phyloP scores from a whole-genome alignment of 768 basidiomycete species.

The Serendipita sp. region DNA sequence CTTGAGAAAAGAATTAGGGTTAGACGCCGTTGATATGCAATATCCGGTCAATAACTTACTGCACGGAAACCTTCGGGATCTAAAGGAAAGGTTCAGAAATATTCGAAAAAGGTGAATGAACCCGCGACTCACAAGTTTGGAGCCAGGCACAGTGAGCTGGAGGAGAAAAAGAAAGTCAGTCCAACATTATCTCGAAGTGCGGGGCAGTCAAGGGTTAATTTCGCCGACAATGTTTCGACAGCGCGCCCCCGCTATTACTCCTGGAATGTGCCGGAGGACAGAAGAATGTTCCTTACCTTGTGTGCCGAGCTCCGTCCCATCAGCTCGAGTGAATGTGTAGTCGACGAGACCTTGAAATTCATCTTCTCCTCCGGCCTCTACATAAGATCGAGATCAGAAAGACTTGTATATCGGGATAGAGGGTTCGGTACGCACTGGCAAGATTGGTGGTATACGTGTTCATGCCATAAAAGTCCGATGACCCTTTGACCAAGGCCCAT shows the following conservation, averaged over 20 bases:
- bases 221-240: not conserved
- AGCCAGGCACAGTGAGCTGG: constrained; percentile 48
- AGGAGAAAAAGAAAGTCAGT: not conserved
- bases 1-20: constrained; percentile 14
- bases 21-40: not conserved
- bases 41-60: constrained; percentile 19
- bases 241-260: not conserved
- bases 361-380: constrained; percentile 42
- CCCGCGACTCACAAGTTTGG: constrained; percentile 35
- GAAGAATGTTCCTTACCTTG: constrained; percentile 27
- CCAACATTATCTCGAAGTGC: not conserved
- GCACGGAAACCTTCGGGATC: constrained; percentile 53
- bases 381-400: not conserved
- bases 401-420: constrained; percentile 4
- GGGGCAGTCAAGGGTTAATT: not conserved
- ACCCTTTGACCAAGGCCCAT: constrained; percentile 38
- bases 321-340: constrained; percentile 44
- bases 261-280: not conserved
- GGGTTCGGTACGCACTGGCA: constrained; percentile 25
- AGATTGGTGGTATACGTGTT: constrained; percentile 57
- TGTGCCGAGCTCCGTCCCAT: constrained; percentile 45
- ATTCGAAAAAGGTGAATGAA: not conserved
- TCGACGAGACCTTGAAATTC: constrained; percentile 47
- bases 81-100: constrained; percentile 12
- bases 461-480: constrained; percentile 57